A percentile compares a stretch with the other conserved stretches of the same genome.
phyloP scores from a whole-genome alignment of 2,329 filamentous ascomycete genomes.

The Epichloe gansuensis region DNA sequence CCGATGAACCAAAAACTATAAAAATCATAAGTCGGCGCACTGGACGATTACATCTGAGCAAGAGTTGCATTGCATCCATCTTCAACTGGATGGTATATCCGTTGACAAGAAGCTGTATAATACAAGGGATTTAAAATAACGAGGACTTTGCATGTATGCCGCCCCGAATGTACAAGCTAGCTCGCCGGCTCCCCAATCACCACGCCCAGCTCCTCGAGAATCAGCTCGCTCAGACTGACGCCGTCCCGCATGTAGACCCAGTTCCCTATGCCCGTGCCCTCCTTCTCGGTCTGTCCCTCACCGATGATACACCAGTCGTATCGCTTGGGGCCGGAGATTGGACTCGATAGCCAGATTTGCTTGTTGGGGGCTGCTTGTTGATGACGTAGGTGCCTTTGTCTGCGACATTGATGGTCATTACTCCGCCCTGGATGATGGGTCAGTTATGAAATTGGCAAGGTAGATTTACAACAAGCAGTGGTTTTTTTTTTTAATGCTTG shows the following conservation, averaged over 20 bases:
- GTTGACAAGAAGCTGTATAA: background rate
- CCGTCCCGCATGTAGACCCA: conserved; percentile 88
- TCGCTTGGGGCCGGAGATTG: conserved; percentile 80
- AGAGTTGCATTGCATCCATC: too few species aligned
- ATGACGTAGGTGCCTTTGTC: conserved; percentile 74
- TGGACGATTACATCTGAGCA: too few species aligned
- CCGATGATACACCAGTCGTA: conserved; percentile 76
- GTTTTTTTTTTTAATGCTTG: conserved; percentile 1
- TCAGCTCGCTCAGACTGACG: conserved; percentile 57
- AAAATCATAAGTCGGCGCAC: too few species aligned
- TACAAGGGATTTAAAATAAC: background rate
- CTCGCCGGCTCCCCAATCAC: conserved; percentile 31
- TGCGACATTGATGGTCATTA: conserved; percentile 63
- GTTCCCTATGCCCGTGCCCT: conserved; percentile 57
- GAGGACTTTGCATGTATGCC: too few species aligned
- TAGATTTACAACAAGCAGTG: background rate
- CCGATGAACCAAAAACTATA: too few species aligned
- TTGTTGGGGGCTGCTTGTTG: conserved; percentile 99
- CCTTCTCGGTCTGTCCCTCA: conserved; percentile 62
- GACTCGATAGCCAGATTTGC: conserved; percentile 93
- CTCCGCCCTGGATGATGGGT: conserved; percentile 52
- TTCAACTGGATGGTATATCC: too few species aligned
- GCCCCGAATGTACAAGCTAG: conserved; percentile 7
- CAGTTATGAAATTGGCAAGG: too few species aligned
- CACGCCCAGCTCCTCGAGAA: conserved; percentile 66